phyloP scores from a whole-genome alignment of 208 protist species.

The Leishmania aethiopica region DNA sequence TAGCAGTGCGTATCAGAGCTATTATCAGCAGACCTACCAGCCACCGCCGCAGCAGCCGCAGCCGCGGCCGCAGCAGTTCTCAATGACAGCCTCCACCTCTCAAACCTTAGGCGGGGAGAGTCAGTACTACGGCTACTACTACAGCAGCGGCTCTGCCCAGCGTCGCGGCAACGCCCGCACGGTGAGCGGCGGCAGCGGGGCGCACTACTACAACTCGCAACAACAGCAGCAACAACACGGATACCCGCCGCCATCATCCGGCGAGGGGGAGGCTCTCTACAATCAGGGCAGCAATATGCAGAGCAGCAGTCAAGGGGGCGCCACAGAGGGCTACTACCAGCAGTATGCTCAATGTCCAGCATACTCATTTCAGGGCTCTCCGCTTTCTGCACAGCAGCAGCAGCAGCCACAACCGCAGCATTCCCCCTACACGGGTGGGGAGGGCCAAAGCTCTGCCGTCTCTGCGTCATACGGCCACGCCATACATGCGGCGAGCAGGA shows the following conservation, averaged over 20 bases:
- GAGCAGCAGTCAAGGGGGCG: slow-evolving; percentile 2
- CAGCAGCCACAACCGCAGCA: slow-evolving; percentile 3
- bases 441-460: neutral
- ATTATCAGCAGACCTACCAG: neutral
- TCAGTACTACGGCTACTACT: slow-evolving; percentile 1
- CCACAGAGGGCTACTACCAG: slow-evolving; percentile 10
- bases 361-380: slow-evolving; percentile 7
- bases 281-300: neutral
- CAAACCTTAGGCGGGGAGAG: slow-evolving; percentile 1
- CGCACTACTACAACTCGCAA: neutral
- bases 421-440: neutral
- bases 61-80: slow-evolving; percentile 8
- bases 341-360: slow-evolving; percentile 4
- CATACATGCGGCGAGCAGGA: neutral
- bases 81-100: neutral
- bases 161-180: slow-evolving; percentile 2
- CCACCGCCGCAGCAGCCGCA: slow-evolving; percentile 19
- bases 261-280: slow-evolving; percentile 4
- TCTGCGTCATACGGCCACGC: neutral
- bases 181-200: slow-evolving; percentile 2
- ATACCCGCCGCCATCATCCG: slow-evolving; percentile 2
- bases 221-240: neutral
- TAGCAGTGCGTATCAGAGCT: slow-evolving; percentile 11
- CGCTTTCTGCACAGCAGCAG: neutral
- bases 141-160: slow-evolving; percentile 2